Percentiles rank a stretch among this genome's conserved stretches.
Evolutionary conservation across 2,329 filamentous ascomycete genomes (phyloP).

Genomic region (Shiraia sp.): DNA sequence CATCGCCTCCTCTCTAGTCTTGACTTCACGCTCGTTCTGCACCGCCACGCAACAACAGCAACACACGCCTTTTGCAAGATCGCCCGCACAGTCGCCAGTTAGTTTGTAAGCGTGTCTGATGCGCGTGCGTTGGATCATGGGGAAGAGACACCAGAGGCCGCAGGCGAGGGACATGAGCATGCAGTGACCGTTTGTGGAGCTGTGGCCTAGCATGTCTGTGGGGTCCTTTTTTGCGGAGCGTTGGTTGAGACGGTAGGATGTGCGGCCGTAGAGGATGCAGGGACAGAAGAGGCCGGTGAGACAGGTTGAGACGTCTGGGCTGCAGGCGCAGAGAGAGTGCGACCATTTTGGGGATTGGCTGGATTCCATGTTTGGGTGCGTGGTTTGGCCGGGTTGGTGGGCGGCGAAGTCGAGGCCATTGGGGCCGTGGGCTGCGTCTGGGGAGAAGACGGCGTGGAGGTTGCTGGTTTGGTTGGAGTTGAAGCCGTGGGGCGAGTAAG

Average conservation of each 20-base stretch:
- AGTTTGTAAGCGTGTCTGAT: conserved; percentile 52
- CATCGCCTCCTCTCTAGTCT: conserved; percentile 47
- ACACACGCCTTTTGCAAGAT: conserved; percentile 43
- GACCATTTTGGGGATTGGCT: conserved; percentile 32
- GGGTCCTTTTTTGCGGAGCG: conserved; percentile 45
- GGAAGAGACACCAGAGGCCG: conserved; percentile 45
- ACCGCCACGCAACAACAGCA: conserved; percentile 49
- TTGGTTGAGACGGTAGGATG: conserved; percentile 47
- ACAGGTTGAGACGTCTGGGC: conserved; percentile 42
- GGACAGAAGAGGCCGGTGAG: conserved; percentile 48
- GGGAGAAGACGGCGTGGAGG: conserved; percentile 41
- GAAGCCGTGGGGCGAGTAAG: conserved; percentile 41
- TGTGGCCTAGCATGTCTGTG: conserved; percentile 45
- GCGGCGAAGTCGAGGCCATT: conserved; percentile 42
- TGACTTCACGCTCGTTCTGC: conserved; percentile 52
- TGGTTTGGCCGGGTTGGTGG: conserved; percentile 47
- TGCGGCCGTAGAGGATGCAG: conserved; percentile 50
- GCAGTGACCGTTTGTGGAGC: conserved; percentile 46
- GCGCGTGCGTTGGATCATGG: conserved; percentile 42
- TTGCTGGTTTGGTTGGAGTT: conserved; percentile 22
- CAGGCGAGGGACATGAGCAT: conserved; percentile 43
- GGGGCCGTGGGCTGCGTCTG: conserved; percentile 42
- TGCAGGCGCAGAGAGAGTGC: conserved; percentile 39
- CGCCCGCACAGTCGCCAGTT: conserved; percentile 39
- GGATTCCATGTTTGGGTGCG: conserved; percentile 47